These are phyloP conservation scores for Curvularia sp. DNA, from an alignment of 2,329 filamentous ascomycete species.

Conservation along the genomic window DNA sequence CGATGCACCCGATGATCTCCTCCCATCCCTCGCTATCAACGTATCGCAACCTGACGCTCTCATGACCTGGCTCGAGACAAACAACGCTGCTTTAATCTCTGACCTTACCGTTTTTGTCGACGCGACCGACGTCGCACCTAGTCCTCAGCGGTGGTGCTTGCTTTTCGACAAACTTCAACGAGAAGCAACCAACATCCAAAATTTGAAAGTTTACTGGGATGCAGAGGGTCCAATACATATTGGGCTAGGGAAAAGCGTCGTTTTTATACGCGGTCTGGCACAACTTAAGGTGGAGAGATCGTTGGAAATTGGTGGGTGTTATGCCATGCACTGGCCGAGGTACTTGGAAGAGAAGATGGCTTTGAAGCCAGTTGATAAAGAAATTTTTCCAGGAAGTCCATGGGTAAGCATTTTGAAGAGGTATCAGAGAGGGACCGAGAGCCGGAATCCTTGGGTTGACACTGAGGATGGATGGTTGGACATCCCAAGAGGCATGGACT, in stretches of 20 bases:
- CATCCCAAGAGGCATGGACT: conserved; percentile 2
- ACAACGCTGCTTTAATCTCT: conserved; percentile 24
- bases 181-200: conserved; percentile 21
- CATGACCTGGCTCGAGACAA: conserved; percentile 21
- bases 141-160: conserved; percentile 19
- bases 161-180: conserved; percentile 22
- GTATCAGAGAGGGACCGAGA: conserved; percentile 23
- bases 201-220: conserved; percentile 23
- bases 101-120: conserved; percentile 20
- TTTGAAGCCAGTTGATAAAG: conserved; percentile 21
- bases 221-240: conserved; percentile 17
- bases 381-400: conserved; percentile 18
- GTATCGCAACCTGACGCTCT: conserved; percentile 20
- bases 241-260: conserved; percentile 19
- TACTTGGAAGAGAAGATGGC: conserved; percentile 22
- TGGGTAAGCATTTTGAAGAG: conserved; percentile 14
- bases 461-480: conserved; percentile 17
- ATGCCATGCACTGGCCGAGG: conserved; percentile 20
- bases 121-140: conserved; percentile 16
- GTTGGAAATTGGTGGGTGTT: conserved; percentile 22
- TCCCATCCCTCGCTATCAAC: conserved; percentile 17
- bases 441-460: conserved; percentile 19
- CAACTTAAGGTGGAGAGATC: conserved; percentile 21
- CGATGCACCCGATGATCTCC: conserved; percentile 14
- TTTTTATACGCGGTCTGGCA: conserved; percentile 21